Base-by-base conservation (phyloP, 176 grass and related monocot genomes). In the Cocos nucifera region DNA sequence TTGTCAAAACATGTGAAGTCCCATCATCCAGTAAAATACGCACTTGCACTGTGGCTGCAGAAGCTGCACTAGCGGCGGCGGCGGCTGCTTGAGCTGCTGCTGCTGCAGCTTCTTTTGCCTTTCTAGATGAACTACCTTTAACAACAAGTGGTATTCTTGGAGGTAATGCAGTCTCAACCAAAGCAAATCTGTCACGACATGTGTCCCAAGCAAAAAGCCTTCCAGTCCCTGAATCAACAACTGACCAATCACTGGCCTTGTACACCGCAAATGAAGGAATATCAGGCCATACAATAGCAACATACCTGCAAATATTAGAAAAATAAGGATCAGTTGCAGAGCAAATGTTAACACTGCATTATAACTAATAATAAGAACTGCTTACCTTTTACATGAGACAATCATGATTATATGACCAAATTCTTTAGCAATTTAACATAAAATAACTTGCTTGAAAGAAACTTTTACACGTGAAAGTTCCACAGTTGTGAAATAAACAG, bases 21-120 rank as follows among this genome's bases (percentile, higher is more conserved):
- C 93, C 93, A 76, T 98, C 87, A 80, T 98, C 87, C 76, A 92
- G 77, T 73, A 98, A 83, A 73, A 98, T 98, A 35, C 93, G 84
- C 49, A 97, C 87, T 88, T 97, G 93, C 57, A 97, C 93, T 32
- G 87, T 91, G 62, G 87, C 87, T 52, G 83, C 28, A 73, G 93
- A 87, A 74, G 93, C 93, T 67, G 81, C 84, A 78, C 77, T 83
- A 58, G 93, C 93, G 59, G 93, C 93, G 28, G 84, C 84, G 16
- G 81, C 87, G 21, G 81, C 87, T 61, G 93, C 93, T 82, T 89
- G 87, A 80, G 93, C 93, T 62, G 87, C 87, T 12, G 84, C 84
- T 4, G 93, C 93, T 2, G 87, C 93, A 24, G 93, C 93, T 77
- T 98, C 93, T 75, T 90, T 88, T 70, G 93, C 93, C 57, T 92